Percentiles rank a stretch among this genome's conserved stretches.
phyloP scores from a whole-genome alignment of 305 asterid species.

The Coffea humblotiana region DNA sequence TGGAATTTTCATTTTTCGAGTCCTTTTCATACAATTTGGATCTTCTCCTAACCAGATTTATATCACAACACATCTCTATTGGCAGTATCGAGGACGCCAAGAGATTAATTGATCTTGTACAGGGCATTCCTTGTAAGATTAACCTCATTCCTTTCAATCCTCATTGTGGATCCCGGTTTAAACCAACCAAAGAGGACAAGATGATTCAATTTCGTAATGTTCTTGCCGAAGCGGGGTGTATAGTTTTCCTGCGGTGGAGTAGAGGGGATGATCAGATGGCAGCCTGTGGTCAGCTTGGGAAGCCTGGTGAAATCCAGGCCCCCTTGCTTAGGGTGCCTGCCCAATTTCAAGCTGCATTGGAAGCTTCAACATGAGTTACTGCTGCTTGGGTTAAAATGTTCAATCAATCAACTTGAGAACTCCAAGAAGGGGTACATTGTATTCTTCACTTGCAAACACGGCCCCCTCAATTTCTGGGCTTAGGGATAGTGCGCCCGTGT shows the following conservation, averaged over 20 bases:
- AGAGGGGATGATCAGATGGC: conserved; percentile 97
- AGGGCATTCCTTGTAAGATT: conserved; percentile 95
- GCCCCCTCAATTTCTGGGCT: too few relatives aligned
- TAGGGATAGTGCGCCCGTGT: too few relatives aligned
- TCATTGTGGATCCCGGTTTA: conserved; percentile 76
- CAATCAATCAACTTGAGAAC: too few relatives aligned
- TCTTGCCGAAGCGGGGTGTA: conserved; percentile 72
- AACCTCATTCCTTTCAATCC: conserved; percentile 87
- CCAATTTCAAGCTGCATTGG: conserved; percentile 55
- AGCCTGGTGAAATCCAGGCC: conserved; percentile 81
- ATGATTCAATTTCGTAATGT: conserved; percentile 78
- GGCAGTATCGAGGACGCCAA: conserved; percentile 80
- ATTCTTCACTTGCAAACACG: too few relatives aligned
- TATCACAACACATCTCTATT: neutral
- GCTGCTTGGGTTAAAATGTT: too few relatives aligned
- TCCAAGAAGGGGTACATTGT: too few relatives aligned
- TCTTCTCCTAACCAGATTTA: neutral
- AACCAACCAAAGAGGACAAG: conserved; percentile 68
- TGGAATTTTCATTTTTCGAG: neutral
- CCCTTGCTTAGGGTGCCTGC: conserved; percentile 80
- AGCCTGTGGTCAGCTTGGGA: conserved; percentile 97
- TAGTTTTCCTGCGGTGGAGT: conserved; percentile 66
- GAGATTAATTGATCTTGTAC: conserved; percentile 66
- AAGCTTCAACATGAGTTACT: conserved; percentile 34
- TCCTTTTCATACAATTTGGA: neutral